A percentile compares a stretch with the other conserved stretches of the same genome.
phyloP scores from a whole-genome alignment of 2,329 filamentous ascomycete genomes.

The Hortaea sp. region DNA sequence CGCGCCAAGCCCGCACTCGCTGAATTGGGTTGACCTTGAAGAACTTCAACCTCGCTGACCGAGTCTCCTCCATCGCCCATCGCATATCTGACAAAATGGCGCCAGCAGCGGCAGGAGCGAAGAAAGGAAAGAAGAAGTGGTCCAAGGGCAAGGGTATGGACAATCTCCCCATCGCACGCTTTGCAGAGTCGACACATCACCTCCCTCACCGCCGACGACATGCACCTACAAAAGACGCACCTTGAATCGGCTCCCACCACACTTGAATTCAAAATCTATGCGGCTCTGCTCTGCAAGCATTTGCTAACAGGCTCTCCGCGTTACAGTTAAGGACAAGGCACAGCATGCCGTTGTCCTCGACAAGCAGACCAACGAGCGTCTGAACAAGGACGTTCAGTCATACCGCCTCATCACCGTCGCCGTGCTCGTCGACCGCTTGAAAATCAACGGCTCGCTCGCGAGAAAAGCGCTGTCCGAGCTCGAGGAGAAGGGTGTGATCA shows the following conservation, averaged over 20 bases:
- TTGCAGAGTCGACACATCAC: background rate
- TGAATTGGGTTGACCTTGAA: background rate
- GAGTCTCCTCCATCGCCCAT: background rate
- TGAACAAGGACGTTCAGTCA: slow-evolving; percentile 99
- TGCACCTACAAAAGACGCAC: background rate
- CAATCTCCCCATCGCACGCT: background rate
- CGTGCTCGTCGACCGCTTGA: slow-evolving; percentile 96
- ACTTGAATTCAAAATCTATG: background rate
- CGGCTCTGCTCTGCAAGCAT: background rate
- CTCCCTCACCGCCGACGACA: background rate
- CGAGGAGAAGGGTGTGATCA: slow-evolving; percentile 97
- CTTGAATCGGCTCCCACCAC: background rate
- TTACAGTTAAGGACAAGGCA: slow-evolving; percentile 92
- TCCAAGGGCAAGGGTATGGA: slow-evolving; percentile 40
- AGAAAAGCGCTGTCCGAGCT: slow-evolving; percentile 81
- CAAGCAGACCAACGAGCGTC: slow-evolving; percentile 94
- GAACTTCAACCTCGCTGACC: background rate
- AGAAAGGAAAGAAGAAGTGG: slow-evolving; percentile 81
- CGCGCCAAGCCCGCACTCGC: slow-evolving; percentile 1
- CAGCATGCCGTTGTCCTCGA: slow-evolving; percentile 98
- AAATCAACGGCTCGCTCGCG: slow-evolving; percentile 98
- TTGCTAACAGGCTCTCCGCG: background rate
- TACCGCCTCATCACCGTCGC: slow-evolving; percentile 99
- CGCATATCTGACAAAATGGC: slow-evolving; percentile 4
- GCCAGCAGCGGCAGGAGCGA: slow-evolving; percentile 33